Conservation (phyloP, 1,139 yeast species). For the Suhomyces kunorum region DNA sequence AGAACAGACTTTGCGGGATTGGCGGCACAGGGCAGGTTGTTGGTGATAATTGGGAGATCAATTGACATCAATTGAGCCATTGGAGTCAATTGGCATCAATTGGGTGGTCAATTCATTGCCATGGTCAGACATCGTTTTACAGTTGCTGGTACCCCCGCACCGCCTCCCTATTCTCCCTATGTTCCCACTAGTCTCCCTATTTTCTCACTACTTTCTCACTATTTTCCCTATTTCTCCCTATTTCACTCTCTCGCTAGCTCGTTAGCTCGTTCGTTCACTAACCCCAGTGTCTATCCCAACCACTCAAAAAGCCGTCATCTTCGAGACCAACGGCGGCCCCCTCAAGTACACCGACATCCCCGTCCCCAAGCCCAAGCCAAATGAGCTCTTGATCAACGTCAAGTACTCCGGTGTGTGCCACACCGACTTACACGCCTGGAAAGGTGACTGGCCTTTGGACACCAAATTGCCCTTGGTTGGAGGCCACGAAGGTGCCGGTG, state of each 20-base stretch:
- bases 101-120: not conserved
- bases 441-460: slow-evolving; percentile 69
- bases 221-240: not conserved
- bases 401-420: slow-evolving; percentile 70
- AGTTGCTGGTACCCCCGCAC: too few species aligned
- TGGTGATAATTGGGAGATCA: too few species aligned
- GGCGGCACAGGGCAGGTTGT: too few species aligned
- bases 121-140: too few species aligned
- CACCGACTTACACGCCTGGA: slow-evolving; percentile 72
- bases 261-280: too few species aligned
- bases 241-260: not conserved
- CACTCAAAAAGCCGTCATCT: slow-evolving; percentile 71
- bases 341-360: slow-evolving; percentile 62
- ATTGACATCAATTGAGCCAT: too few species aligned
- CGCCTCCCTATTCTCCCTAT: too few species aligned
- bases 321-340: slow-evolving; percentile 68
- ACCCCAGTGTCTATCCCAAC: slow-evolving; percentile 45
- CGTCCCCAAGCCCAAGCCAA: slow-evolving; percentile 60
- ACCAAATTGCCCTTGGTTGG: slow-evolving; percentile 72
- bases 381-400: slow-evolving; percentile 61
- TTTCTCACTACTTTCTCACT: too few species aligned
- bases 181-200: not conserved
- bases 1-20: too few species aligned
- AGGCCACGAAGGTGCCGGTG: slow-evolving; percentile 89
- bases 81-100: not conserved